Base-by-base conservation (phyloP, 306 rosid genomes). In the Vigna trinervia region DNA sequence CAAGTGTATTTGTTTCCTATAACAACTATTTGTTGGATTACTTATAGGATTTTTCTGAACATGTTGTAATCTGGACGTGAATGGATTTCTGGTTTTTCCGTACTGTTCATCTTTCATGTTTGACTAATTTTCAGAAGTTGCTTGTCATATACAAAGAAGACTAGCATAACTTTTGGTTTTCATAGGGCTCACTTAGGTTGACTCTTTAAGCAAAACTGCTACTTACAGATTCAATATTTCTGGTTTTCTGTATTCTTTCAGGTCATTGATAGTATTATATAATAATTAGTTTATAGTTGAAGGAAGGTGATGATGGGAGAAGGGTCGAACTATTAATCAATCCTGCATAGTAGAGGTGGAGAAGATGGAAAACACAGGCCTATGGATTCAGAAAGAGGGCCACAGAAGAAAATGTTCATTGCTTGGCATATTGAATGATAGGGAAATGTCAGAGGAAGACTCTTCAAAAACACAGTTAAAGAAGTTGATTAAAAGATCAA, bases 281-380 rank as follows among this genome's bases (percentile, higher is more conserved):
- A 30, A 30, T 26, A 26, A 2, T 26, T 26, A 26, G 28, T 60
- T 45, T 72, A 48, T 74, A 11, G 81, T 74, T 51, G 59, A 75
- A 76, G 74, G 76, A 65, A 28, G 79, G 80, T 71, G 87, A 74
- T 72, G 83, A 59, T 56, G 50, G 69, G 78, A 68, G 62, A 26
- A 82, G 69, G 47, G 75, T 63, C 73, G 69, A 17, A 72, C 80
- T 58, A 62, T 74, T 78, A 17, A 78, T 79, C 84, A 17, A 78
- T 79, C 84, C 57, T 15, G 82, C 59, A 39, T 41, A 75, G 67
- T 78, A 81, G 85, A 66, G 81, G 80, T 51, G 71, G 81, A 73
- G 81, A 85, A 78, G 84, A 91, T 92, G 97, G 96, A 90, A 60
- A 81, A 81, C 76, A 84, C 75, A 76, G 68, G 73, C 45, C 32